Conservation (phyloP, 73 alveolate genomes). For the Effrenium voratum region DNA sequence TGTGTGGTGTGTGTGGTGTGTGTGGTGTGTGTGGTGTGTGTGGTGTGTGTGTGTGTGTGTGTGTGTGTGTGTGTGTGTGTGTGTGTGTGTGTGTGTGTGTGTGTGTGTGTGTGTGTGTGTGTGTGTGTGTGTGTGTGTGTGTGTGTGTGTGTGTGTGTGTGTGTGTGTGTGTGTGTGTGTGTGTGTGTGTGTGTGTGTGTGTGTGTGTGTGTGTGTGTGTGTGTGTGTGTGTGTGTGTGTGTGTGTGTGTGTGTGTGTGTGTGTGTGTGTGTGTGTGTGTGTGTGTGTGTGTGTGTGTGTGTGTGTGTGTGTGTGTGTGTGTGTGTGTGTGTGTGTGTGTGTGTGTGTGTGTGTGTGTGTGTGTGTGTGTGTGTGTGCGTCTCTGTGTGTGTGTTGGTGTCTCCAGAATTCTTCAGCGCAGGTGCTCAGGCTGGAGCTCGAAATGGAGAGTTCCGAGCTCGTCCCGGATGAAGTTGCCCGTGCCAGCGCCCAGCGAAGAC, state of each 20-base stretch:
- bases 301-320: neutral
- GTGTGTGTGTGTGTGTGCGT: neutral
- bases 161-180: neutral
- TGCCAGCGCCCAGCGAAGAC: too few relatives aligned
- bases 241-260: neutral
- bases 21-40: too few relatives aligned
- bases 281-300: neutral
- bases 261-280: neutral
- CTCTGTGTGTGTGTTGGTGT: too few relatives aligned
- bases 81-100: neutral
- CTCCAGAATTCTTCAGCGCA: too few relatives aligned
- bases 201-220: neutral
- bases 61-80: slow-evolving; percentile 2
- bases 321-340: neutral
- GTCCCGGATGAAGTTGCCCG: too few relatives aligned
- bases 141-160: neutral
- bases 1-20: too few relatives aligned
- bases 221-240: neutral
- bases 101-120: neutral
- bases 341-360: neutral
- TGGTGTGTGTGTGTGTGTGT: too few relatives aligned
- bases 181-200: neutral
- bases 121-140: neutral
- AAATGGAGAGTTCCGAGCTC: too few relatives aligned
- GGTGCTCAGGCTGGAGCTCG: too few relatives aligned